Conservation (phyloP, 2,329 filamentous ascomycete species). For the Ophiostoma sp. region DNA sequence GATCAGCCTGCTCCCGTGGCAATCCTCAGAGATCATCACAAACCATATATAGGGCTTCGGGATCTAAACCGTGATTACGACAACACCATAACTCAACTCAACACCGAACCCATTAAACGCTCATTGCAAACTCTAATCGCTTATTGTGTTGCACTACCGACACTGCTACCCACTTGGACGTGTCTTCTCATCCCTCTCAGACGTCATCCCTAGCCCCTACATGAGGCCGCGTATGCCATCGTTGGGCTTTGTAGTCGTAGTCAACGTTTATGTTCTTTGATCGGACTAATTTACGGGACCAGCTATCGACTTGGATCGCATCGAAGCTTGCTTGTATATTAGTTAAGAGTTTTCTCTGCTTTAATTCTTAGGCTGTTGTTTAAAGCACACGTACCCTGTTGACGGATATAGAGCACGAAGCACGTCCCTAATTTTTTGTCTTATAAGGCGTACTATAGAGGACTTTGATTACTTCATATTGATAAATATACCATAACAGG, state of each 20-base stretch:
- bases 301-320: background rate
- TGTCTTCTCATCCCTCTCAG: background rate
- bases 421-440: too few relatives aligned
- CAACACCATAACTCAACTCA: background rate
- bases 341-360: background rate
- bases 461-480: background rate
- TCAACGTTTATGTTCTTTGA: background rate
- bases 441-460: too few relatives aligned
- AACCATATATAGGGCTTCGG: background rate
- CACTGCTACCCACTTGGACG: background rate
- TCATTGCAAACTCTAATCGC: background rate
- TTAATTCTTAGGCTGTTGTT: too few relatives aligned
- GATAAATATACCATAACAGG: background rate
- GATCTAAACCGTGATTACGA: background rate
- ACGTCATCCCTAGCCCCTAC: constrained; percentile 3
- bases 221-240: constrained; percentile 2
- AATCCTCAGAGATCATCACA: background rate
- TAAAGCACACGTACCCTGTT: too few relatives aligned
- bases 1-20: background rate
- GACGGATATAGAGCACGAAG: too few relatives aligned
- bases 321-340: background rate
- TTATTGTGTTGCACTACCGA: background rate
- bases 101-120: background rate
- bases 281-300: background rate
- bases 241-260: background rate